Evolutionary conservation across 2,329 filamentous ascomycete genomes (phyloP).

Genomic region (Capronia epimyces): DNA sequence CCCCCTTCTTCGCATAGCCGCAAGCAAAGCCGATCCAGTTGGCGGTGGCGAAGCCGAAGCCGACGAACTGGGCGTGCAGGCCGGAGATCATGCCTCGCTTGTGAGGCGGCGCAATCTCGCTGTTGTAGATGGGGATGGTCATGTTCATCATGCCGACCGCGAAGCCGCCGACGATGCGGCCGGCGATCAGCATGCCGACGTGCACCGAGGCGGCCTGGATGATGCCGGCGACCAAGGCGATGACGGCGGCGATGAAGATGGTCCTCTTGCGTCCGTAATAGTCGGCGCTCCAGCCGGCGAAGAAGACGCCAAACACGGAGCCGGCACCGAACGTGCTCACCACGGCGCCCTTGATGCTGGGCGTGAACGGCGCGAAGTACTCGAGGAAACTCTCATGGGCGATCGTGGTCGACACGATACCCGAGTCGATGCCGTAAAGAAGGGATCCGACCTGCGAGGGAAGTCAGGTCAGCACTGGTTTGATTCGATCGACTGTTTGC

Average conservation of each 20-base stretch:
- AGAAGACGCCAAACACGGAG: constrained; percentile 25
- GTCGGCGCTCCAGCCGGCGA: constrained; percentile 5
- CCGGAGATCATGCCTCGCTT: constrained; percentile 8
- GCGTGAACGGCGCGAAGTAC: constrained; percentile 28
- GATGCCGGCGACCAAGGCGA: not conserved
- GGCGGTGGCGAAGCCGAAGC: constrained; percentile 8
- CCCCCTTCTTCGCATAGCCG: constrained; percentile 48
- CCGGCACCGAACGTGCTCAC: constrained; percentile 38
- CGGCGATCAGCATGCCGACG: constrained; percentile 15
- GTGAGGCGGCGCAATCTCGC: constrained; percentile 16
- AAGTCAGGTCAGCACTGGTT: no score
- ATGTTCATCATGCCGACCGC: constrained; percentile 9
- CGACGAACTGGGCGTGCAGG: constrained; percentile 2
- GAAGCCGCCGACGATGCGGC: constrained; percentile 15
- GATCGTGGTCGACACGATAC: constrained; percentile 34
- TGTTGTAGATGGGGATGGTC: constrained; percentile 5
- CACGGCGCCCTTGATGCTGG: constrained; percentile 32
- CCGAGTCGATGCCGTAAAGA: constrained; percentile 34
- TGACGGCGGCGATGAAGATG: constrained; percentile 5
- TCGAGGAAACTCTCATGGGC: constrained; percentile 30
- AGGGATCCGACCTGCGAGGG: constrained; percentile 26
- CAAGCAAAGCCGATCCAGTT: constrained; percentile 40
- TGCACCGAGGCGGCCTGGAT: constrained; percentile 2
- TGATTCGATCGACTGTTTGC: no score
- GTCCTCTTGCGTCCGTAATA: constrained; percentile 10